Conservation (phyloP, 306 rosid genomes). For the Acacia melanoxylon region DNA sequence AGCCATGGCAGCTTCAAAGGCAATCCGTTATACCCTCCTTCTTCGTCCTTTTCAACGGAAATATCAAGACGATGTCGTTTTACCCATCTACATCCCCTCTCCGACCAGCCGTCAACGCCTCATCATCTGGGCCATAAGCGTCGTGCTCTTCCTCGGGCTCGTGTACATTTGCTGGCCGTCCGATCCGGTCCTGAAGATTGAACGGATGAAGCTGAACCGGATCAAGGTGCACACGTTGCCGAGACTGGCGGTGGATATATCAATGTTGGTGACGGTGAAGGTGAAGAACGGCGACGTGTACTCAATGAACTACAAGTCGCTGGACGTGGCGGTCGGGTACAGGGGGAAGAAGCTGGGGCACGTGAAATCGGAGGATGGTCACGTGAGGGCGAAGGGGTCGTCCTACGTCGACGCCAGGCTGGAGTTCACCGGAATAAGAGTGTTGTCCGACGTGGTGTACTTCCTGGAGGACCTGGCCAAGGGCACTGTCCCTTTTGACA, state of each 20-base stretch:
- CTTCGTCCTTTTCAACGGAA: constrained; percentile 4
- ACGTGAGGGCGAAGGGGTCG: constrained; percentile 64
- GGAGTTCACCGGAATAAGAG: constrained; percentile 53
- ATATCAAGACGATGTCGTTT: constrained; percentile 39
- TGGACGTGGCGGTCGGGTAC: constrained; percentile 68
- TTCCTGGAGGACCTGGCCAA: constrained; percentile 67
- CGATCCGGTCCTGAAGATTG: constrained; percentile 59
- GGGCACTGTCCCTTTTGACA: constrained; percentile 64
- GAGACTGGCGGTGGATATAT: constrained; percentile 56
- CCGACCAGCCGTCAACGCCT: constrained; percentile 24
- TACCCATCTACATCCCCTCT: constrained; percentile 29
- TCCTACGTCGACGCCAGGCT: constrained; percentile 72
- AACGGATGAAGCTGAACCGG: constrained; percentile 46
- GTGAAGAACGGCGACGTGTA: constrained; percentile 62
- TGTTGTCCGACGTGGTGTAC: constrained; percentile 62
- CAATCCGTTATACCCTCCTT: constrained; percentile 30
- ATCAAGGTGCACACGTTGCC: constrained; percentile 59
- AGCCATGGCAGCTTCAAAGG: constrained; percentile 36
- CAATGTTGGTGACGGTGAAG: constrained; percentile 48
- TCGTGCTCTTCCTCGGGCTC: constrained; percentile 25
- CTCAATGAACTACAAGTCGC: constrained; percentile 48
- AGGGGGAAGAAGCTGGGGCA: constrained; percentile 70
- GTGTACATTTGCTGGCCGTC: constrained; percentile 62
- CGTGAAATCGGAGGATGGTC: constrained; percentile 52
- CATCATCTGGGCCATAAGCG: constrained; percentile 23